Conservation (phyloP, 1,139 yeast genomes). For the Lodderomyces margitis region DNA sequence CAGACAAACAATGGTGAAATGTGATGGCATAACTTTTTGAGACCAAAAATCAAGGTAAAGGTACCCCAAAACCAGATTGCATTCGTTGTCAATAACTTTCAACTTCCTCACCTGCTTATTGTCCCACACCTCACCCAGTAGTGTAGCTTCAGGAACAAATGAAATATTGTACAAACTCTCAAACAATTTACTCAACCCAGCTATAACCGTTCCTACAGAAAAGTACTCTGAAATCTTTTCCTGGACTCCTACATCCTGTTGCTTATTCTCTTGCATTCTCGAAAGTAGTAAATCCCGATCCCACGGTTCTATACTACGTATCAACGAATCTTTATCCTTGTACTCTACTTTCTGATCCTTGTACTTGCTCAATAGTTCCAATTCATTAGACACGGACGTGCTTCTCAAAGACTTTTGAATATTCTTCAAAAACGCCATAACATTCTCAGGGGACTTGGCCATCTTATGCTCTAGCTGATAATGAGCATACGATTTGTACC, state of each 20-base stretch:
- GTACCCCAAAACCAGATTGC: constrained; percentile 32
- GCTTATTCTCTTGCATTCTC: constrained; percentile 18
- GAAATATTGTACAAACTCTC: constrained; percentile 71
- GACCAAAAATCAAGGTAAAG: constrained; percentile 49
- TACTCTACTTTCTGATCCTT: constrained; percentile 28
- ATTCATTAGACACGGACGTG: constrained; percentile 61
- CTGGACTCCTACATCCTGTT: constrained; percentile 3
- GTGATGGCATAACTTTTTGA: constrained; percentile 69
- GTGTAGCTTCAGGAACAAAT: constrained; percentile 63
- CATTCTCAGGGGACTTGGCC: constrained; percentile 83
- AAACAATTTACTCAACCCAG: constrained; percentile 77
- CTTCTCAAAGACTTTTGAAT: constrained; percentile 45
- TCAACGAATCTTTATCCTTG: constrained; percentile 35
- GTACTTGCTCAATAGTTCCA: constrained; percentile 40
- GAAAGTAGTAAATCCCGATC: constrained; percentile 71
- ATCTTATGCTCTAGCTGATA: constrained; percentile 87
- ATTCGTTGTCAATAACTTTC: constrained; percentile 50
- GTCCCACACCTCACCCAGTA: constrained; percentile 85
- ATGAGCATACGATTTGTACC: constrained; percentile 67
- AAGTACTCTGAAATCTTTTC: constrained; percentile 57
- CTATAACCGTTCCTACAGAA: constrained; percentile 82
- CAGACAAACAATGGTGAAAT: constrained; percentile 95
- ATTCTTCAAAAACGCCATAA: constrained; percentile 61
- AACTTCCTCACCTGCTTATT: constrained; percentile 76
- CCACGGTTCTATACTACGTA: constrained; percentile 73